Base-by-base conservation (phyloP, 164 flowering plant genomes). In the Umbilicus rupestris region DNA sequence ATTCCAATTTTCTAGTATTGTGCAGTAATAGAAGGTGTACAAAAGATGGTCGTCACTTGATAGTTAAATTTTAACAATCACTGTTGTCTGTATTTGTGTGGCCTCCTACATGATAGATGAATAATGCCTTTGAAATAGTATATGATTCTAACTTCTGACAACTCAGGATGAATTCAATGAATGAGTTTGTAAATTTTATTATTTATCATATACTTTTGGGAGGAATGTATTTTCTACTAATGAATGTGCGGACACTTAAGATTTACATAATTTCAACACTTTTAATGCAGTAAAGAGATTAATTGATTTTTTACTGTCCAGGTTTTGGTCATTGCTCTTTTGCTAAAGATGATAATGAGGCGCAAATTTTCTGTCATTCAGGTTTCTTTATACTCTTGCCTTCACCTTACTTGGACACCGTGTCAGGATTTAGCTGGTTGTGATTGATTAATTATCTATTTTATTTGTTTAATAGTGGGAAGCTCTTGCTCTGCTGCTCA, bases 281-380 rank as follows among this genome's bases (percentile, higher is more conserved):
- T 41, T 14, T 41, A 2, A 9, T 41, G 44, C 44, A 14, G 12
- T 41, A 2, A 3, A 2, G 44, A 41, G 44, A 41, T 14, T 41
- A 12, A 41, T 64, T 16, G 69, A 44, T 35, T 50, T 5, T n/a
- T 59, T 59, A n/a, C 63, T 42, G 29, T 55, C 55, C 82, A 94
- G 98, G 97, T 95, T 73, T 75, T 95, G 83, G 97, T 95, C 2
- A 95, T 95, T 80, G 99, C 99, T 42, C 79, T 95, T 57, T 76
- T 95, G 64, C 68, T 95, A 46, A 95, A 84, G 84, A 69, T 95
- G 2, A 75, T 95, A 31, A 95, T 95, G 99, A 95, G 70, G 67
- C 85, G 97, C 4, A 79, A 84, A 22, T 92, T 95, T 81, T 95
- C 99, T 19, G 62, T 88, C 52, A 89, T 95, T 76, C 99, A 92